A percentile compares a stretch with the other conserved stretches of the same genome.
Evolutionary conservation across 2,329 filamentous ascomycete genomes (phyloP).

Genomic region (Colletotrichum tabaci): DNA sequence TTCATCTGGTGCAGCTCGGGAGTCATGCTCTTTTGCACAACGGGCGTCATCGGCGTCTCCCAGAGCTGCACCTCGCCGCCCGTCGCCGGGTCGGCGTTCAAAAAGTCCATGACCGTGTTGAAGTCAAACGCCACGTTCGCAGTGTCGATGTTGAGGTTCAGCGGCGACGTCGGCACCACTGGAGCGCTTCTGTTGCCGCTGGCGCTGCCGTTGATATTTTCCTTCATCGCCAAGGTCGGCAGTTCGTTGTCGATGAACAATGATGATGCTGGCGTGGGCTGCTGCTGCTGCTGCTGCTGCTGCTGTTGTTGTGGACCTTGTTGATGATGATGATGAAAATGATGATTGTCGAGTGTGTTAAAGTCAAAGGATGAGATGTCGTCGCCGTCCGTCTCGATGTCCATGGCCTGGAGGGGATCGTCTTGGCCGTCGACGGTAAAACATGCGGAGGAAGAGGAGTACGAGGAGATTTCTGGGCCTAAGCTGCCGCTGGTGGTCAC

Average conservation of each 20-base stretch:
- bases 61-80: constrained; percentile 38
- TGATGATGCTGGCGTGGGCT: constrained; percentile 10
- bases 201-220: constrained; percentile 5
- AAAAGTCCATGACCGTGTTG: constrained; percentile 41
- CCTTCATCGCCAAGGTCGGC: constrained; percentile 21
- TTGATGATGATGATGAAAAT: constrained; percentile 5
- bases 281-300: constrained; percentile 18
- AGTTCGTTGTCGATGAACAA: constrained; percentile 15
- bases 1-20: constrained; percentile 22
- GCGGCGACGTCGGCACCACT: constrained; percentile 45
- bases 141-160: constrained; percentile 36
- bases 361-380: constrained; percentile 30
- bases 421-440: constrained; percentile 2
- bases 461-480: background rate
- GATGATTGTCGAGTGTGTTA: constrained; percentile 26
- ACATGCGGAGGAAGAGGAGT: background rate
- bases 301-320: constrained; percentile 18
- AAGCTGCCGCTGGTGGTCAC: background rate
- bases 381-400: constrained; percentile 25
- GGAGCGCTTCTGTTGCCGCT: constrained; percentile 21
- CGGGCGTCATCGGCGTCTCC: constrained; percentile 35
- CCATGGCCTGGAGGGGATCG: constrained; percentile 35
- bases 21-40: constrained; percentile 15
- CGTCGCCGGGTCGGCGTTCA: constrained; percentile 33
- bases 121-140: constrained; percentile 51